A percentile compares a stretch with the other conserved stretches of the same genome.
phyloP scores from a whole-genome alignment of 139 green algal genomes.

The Gonium pectorale region DNA sequence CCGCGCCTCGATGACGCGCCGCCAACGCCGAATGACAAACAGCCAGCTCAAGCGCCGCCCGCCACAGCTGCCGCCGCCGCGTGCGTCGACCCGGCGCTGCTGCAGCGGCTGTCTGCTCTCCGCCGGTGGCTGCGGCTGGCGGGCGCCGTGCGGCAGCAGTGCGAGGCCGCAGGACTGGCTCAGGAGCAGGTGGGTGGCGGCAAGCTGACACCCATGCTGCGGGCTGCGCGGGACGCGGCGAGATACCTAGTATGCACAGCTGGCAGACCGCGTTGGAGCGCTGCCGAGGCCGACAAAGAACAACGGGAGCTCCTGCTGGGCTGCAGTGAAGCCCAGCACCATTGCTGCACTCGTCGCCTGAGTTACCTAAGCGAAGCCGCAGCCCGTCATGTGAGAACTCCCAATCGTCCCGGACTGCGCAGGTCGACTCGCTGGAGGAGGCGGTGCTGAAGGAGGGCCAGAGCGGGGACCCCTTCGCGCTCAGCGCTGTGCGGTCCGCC shows the following conservation, averaged over 20 bases:
- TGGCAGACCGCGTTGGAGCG: no score
- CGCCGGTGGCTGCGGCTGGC: slow-evolving; percentile 20
- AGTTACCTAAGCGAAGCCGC: neutral
- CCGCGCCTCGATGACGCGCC: neutral
- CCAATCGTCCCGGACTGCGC: neutral
- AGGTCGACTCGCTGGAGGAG: slow-evolving; percentile 1
- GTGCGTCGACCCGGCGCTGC: neutral
- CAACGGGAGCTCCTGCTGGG: neutral
- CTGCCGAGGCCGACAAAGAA: no score
- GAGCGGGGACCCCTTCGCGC: neutral
- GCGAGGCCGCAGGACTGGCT: neutral
- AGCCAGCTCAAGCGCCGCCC: neutral
- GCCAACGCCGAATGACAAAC: no score
- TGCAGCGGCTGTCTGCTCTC: neutral
- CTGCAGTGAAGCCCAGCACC: neutral
- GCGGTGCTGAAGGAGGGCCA: neutral
- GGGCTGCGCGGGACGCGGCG: no score
- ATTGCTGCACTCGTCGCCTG: neutral
- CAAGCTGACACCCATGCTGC: neutral
- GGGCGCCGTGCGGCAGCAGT: neutral
- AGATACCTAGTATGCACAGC: no score
- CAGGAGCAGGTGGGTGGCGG: slow-evolving; percentile 10
- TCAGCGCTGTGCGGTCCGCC: neutral
- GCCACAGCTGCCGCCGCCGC: neutral
- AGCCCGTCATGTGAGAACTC: neutral